Conservation (phyloP, 1,139 yeast genomes). For the Pichia sp. region DNA sequence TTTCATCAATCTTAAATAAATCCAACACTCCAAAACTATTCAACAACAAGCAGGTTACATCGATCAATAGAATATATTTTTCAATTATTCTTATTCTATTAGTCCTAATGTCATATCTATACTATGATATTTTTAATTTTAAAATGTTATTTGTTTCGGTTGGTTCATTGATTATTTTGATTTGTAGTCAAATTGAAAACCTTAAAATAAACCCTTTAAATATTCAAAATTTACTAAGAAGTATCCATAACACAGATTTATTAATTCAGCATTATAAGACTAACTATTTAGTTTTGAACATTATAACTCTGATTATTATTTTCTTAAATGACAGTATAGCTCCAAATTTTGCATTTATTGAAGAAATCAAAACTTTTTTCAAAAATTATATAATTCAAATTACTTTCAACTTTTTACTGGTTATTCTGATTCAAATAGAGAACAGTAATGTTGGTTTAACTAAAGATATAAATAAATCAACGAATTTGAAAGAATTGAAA, state of each 20-base stretch:
- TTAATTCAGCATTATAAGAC: constrained; percentile 20
- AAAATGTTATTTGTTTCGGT: constrained; percentile 26
- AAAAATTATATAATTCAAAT: constrained; percentile 13
- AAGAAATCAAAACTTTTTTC: constrained; percentile 1
- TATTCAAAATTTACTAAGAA: constrained; percentile 3
- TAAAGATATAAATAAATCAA: not conserved
- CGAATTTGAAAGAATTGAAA: not conserved
- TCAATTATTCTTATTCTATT: constrained; percentile 7
- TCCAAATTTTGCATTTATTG: constrained; percentile 3
- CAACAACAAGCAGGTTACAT: not conserved
- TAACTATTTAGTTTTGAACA: constrained; percentile 23
- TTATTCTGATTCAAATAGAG: constrained; percentile 8
- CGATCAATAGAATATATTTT: not conserved
- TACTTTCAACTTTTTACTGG: constrained; percentile 10
- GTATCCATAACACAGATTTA: constrained; percentile 21
- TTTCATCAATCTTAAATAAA: not conserved
- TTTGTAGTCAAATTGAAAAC: constrained; percentile 26
- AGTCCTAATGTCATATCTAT: constrained; percentile 10
- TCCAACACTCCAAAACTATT: not conserved
- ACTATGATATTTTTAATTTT: constrained; percentile 19
- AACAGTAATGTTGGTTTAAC: not conserved
- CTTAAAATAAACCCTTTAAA: constrained; percentile 9
- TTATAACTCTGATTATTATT: constrained; percentile 19
- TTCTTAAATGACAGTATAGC: constrained; percentile 16
- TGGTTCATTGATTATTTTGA: constrained; percentile 25